Evolutionary conservation across 2,329 filamentous ascomycete species (phyloP), one percentile per base, ranked within the genome.

Genomic region (Catunica adiposa): DNA sequence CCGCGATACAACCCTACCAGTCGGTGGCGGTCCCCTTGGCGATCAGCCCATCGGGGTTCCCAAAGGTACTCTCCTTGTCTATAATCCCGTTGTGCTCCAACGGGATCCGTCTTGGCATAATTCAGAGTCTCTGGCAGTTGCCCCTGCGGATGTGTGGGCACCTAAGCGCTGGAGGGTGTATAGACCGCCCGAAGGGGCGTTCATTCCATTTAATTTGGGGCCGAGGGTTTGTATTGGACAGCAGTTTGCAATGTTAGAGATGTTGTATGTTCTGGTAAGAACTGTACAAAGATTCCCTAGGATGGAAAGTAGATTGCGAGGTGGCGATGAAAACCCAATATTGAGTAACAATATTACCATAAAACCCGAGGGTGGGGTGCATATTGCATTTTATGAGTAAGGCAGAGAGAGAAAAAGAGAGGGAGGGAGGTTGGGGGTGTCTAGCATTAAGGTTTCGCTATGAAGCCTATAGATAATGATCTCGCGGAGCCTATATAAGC

Each of bases 201-300:
- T 84, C 64, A 75, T 88, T 44, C 84, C 84, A 3, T 87, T 88
- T 67, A 87, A 86, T 64, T 82, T 82, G 9, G 84, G 83, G 1
- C 81, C 84, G 46, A 71, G 84, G 31, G 84, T 86, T 63, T 86
- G 84, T 67, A 79, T 89, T 58, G 84, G 84, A 1, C 84, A 90
- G 72, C 84, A 90, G 66, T 90, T 89, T 65, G 86, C 86, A 14
- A 68, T 89, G 50, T 87, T 84, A 0, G 84, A 89, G 71, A 85
- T 85, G 71, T 71, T 71, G 29, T 89, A 89, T 64, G 80, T 84
- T 8, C 73, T 88, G 59, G 80, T 82, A 26, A 72, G 86, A 47
- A 63, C 90, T 61, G 78, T 89, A 64, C 86, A 90, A 70, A 73
- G 75, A 23, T 92, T 84, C 64, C 78, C 81, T 55, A 68, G 73